phyloP scores from a whole-genome alignment of 768 basidiomycete species.

The Collybia nuda region DNA sequence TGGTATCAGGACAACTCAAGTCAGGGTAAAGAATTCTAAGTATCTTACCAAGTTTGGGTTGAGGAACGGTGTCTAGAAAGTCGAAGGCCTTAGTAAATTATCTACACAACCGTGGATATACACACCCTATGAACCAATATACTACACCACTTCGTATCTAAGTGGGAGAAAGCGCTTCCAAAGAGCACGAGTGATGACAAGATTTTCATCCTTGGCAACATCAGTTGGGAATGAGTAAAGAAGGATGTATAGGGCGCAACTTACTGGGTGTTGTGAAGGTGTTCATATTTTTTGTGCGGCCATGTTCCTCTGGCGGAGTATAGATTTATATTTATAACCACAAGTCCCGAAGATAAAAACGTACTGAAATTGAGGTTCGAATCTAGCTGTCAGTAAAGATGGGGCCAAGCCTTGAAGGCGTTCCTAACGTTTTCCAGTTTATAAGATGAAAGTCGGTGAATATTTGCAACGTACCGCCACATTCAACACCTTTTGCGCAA shows the following conservation, averaged over 20 bases:
- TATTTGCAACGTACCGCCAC: constrained; percentile 29
- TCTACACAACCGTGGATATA: too few species aligned
- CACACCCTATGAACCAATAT: constrained; percentile 38
- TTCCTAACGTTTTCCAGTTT: constrained; percentile 17
- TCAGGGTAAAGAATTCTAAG: not conserved
- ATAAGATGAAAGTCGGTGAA: not conserved
- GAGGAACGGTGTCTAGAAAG: constrained; percentile 38
- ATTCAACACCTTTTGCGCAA: constrained; percentile 30
- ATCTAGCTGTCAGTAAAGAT: constrained; percentile 36
- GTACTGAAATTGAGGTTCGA: constrained; percentile 42
- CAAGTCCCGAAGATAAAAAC: constrained; percentile 9
- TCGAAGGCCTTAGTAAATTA: not conserved
- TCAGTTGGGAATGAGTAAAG: too few species aligned
- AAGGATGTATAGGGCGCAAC: constrained; percentile 1
- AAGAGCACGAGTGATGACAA: constrained; percentile 34
- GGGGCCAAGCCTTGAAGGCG: constrained; percentile 36
- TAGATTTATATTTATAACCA: not conserved
- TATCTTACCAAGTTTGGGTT: constrained; percentile 42
- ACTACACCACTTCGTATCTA: constrained; percentile 44
- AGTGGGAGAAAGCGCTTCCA: constrained; percentile 35
- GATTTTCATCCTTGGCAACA: constrained; percentile 22
- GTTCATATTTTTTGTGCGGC: constrained; percentile 37
- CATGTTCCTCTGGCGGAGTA: constrained; percentile 32
- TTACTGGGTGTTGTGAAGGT: constrained; percentile 31
- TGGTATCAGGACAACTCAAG: not conserved